Percentiles rank a stretch among this genome's conserved stretches.
Conservation (phyloP, 1,284 basidiomycete species). For the Apiotrichum montevideense region DNA sequence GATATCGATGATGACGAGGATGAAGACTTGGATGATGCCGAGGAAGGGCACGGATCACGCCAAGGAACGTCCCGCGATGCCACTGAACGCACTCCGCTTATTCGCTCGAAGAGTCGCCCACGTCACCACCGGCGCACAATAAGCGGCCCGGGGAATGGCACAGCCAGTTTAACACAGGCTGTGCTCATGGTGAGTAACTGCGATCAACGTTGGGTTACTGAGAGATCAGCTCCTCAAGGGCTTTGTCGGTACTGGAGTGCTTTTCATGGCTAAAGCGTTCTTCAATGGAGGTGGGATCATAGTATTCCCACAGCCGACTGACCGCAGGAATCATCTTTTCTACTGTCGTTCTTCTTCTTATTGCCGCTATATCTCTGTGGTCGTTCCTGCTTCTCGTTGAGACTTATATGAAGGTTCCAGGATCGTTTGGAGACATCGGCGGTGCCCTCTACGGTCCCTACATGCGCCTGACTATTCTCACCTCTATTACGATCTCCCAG, state of each 20-base stretch:
- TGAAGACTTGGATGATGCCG: conserved; percentile 6
- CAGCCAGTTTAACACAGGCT: conserved; percentile 80
- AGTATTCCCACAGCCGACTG: neutral
- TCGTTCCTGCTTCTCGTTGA: conserved; percentile 89
- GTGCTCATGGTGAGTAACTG: conserved; percentile 68
- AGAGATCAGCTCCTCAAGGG: conserved; percentile 75
- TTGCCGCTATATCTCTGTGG: conserved; percentile 84
- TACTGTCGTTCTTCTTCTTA: conserved; percentile 64
- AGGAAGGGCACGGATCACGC: conserved; percentile 3
- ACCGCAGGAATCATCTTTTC: conserved; percentile 73
- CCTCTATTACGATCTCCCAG: conserved; percentile 84
- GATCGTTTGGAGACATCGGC: conserved; percentile 95
- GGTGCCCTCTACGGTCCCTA: conserved; percentile 84
- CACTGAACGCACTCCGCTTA: conserved; percentile 12
- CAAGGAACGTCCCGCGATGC: conserved; percentile 2
- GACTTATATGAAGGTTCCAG: conserved; percentile 81
- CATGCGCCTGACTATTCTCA: conserved; percentile 85
- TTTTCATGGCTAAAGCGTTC: conserved; percentile 97
- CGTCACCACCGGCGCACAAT: conserved; percentile 52
- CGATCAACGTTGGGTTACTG: neutral
- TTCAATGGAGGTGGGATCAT: conserved; percentile 65
- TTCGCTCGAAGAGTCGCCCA: conserved; percentile 47
- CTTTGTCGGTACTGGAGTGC: conserved; percentile 91
- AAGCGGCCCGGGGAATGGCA: conserved; percentile 57
- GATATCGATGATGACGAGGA: conserved; percentile 57